Percentiles rank a stretch among this genome's conserved stretches.
Conservation (phyloP, 805 yeast genomes). For the Saccharomycopsis vini region DNA sequence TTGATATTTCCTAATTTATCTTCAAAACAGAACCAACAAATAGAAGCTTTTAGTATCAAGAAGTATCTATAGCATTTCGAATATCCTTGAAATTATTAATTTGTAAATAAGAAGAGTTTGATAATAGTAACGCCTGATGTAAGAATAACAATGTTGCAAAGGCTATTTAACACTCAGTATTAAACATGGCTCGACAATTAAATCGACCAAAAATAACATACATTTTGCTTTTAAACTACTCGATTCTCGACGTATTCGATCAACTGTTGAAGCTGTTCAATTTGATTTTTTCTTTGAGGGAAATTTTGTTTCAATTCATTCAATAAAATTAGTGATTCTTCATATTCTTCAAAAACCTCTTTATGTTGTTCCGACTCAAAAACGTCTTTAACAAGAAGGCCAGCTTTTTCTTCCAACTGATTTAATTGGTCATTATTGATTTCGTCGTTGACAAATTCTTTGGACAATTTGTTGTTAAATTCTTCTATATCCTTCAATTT, state of each 20-base stretch:
- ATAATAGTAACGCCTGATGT: too few relatives aligned
- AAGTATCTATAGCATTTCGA: too few relatives aligned
- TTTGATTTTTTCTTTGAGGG: conserved; percentile 1
- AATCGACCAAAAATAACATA: too few relatives aligned
- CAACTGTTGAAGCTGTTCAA: conserved; percentile 4
- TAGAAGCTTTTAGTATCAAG: too few relatives aligned
- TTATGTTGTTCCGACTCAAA: conserved; percentile 1
- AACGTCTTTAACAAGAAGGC: conserved; percentile 6
- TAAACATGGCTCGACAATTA: too few relatives aligned
- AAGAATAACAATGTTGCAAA: too few relatives aligned
- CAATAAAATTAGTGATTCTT: conserved; percentile 17
- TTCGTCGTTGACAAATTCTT: conserved; percentile 7
- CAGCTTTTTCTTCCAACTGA: conserved; percentile 12
- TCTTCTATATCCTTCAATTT: conserved; percentile 19
- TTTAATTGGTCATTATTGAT: conserved; percentile 6
- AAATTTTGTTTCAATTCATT: conserved; percentile 20
- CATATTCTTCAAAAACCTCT: conserved; percentile 18
- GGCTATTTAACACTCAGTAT: too few relatives aligned
- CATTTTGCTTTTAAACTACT: too few relatives aligned
- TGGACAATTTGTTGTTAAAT: conserved; percentile 2
- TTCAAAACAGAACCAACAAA: too few relatives aligned
- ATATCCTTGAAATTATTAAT: too few relatives aligned
- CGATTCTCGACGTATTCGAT: conserved; percentile 3
- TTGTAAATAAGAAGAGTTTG: too few relatives aligned
- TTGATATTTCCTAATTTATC: too few relatives aligned